Percentiles rank a stretch among this genome's conserved stretches.
phyloP scores from a whole-genome alignment of 2,329 filamentous ascomycete species.

The Fusarium protoensiforme region DNA sequence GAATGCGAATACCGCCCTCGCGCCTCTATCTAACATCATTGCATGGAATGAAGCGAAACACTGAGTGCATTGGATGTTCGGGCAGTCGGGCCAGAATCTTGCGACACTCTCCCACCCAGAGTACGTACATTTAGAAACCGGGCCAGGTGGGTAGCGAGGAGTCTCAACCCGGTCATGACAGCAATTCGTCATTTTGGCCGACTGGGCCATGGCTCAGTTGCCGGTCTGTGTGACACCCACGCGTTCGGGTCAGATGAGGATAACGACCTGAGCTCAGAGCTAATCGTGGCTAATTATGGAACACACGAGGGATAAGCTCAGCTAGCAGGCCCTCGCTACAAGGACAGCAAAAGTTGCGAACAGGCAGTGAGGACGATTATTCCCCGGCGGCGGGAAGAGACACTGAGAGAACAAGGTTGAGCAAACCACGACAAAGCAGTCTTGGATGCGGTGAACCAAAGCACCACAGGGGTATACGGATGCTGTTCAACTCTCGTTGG shows the following conservation, averaged over 20 bases:
- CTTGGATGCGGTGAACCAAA: conserved; percentile 7
- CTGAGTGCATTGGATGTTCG: neutral
- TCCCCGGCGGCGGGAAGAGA: conserved; percentile 8
- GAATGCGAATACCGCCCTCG: conserved; percentile 13
- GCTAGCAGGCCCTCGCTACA: neutral
- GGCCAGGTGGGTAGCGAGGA: neutral
- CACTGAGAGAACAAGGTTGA: conserved; percentile 16
- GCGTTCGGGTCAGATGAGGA: conserved; percentile 2
- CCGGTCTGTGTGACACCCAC: conserved; percentile 16
- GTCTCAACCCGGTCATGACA: neutral
- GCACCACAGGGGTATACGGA: conserved; percentile 1
- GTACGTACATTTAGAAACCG: conserved; percentile 3
- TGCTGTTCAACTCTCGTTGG: conserved; percentile 1
- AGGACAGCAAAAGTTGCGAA: conserved; percentile 21
- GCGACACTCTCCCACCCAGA: neutral
- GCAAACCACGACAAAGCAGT: conserved; percentile 5
- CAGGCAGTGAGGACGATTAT: conserved; percentile 3
- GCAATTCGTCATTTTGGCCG: neutral
- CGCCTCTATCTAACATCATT: neutral
- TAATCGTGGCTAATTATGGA: conserved; percentile 20
- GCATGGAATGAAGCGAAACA: neutral
- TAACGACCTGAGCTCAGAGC: neutral
- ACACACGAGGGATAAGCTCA: neutral
- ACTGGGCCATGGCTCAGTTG: conserved; percentile 4
- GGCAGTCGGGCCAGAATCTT: neutral